Base-by-base conservation (phyloP, 2,329 filamentous ascomycete genomes). In the Thyridium curvatum region DNA sequence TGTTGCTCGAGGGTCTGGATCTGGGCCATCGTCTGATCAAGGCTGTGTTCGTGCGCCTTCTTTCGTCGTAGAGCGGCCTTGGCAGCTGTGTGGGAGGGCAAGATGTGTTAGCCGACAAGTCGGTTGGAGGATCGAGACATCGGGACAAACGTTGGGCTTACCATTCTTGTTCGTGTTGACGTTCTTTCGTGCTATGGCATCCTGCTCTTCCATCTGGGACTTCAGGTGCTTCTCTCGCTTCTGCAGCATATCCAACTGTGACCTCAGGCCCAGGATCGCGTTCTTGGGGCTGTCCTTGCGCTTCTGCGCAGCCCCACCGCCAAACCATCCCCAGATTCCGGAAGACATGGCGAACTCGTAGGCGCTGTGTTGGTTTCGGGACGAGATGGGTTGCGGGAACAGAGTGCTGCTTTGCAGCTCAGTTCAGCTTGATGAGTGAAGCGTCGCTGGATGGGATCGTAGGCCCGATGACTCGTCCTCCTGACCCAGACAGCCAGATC, bases 221-320 rank as follows among this genome's bases (percentile, higher is more conserved):
- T 93, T 84, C 45, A 97, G 67, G 59, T 97, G 88, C 62, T 79
- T 86, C 72, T 97, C 90, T 44, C 91, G 78, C 76, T 98, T 98
- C 68, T 94, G 88, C 58, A 98, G 75, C 90, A 97, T 97, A 53
- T 96, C 91, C 33, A 97, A 75, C 69, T 96, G 91, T 56, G 84
- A 77, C 52, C 93, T 81, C 56, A 98, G 71, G 44, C 78, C 79
- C 41, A 98, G 73, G 55, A 98, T 98, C 51, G 93, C 93, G 71
- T 95, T 93, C 77, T 98, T 98, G 41, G 93, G 88, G 44, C 81
- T 84, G 68, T 96, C 88, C 71, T 94, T 95, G 69, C 83, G 82
- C 74, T 88, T 87, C 68, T 89, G 82, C 52, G 82, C 82, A 54
- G 79, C 77, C 50, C 77, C 79, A 56, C 88, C 88, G 65, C 91